phyloP scores from a whole-genome alignment of 1,284 basidiomycete species.

The Pisolithus thermaeus region DNA sequence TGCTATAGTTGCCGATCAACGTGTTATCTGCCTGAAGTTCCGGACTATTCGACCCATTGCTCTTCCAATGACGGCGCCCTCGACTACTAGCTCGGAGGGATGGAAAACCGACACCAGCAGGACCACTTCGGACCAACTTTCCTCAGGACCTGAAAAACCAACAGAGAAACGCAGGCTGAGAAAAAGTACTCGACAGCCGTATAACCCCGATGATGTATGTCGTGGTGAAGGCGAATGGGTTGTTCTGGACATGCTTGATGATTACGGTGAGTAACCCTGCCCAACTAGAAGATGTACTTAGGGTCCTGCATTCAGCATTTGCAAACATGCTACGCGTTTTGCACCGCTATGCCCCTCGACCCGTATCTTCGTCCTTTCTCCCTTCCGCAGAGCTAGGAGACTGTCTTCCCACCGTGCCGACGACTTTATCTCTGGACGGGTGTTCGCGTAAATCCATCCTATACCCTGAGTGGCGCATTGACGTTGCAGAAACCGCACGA shows the following conservation, averaged over 20 bases:
- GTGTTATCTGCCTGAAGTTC: slow-evolving; percentile 50
- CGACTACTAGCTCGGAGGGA: slow-evolving; percentile 22
- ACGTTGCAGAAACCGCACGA: slow-evolving; percentile 43
- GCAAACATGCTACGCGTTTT: slow-evolving; percentile 53
- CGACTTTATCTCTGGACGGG: slow-evolving; percentile 5
- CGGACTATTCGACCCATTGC: slow-evolving; percentile 20
- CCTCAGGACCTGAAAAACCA: slow-evolving; percentile 1
- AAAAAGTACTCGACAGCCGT: neutral
- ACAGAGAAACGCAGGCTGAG: slow-evolving; percentile 1
- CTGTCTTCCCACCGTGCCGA: slow-evolving; percentile 4
- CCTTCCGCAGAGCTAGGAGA: slow-evolving; percentile 22
- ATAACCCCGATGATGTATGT: slow-evolving; percentile 5
- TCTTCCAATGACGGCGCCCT: slow-evolving; percentile 16
- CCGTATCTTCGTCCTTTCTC: slow-evolving; percentile 44
- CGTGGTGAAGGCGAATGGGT: slow-evolving; percentile 42
- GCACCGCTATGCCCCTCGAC: slow-evolving; percentile 44
- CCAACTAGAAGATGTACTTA: neutral
- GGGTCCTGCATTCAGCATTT: slow-evolving; percentile 35
- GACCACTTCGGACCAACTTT: neutral
- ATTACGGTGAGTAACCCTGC: slow-evolving; percentile 37
- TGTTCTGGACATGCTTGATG: slow-evolving; percentile 51
- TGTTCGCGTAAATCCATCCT: slow-evolving; percentile 35
- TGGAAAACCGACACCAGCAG: slow-evolving; percentile 11
- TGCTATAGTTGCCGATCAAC: slow-evolving; percentile 19
- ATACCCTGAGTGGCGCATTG: slow-evolving; percentile 59